Conservation (phyloP, 2,329 filamentous ascomycete genomes). For the Aureobasidium sp. region DNA sequence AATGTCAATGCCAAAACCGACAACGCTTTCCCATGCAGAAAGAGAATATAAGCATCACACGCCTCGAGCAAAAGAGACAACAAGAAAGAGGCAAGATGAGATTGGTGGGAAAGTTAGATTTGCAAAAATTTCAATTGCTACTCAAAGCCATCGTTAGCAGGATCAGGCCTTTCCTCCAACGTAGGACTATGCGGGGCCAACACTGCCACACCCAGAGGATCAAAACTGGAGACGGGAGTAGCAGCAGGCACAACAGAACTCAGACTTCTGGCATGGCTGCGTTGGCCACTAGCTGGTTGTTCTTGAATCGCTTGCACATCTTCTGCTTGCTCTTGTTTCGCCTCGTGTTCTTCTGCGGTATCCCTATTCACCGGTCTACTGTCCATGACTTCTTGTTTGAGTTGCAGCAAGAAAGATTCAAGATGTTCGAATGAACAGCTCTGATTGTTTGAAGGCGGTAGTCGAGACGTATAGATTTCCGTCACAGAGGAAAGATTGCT, state of each 20-base stretch:
- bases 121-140: background rate
- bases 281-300: slow-evolving; percentile 21
- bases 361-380: slow-evolving; percentile 25
- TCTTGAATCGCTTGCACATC: slow-evolving; percentile 27
- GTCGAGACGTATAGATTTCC: slow-evolving; percentile 39
- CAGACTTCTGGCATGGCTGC: slow-evolving; percentile 35
- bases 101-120: too few species aligned
- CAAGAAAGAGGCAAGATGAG: background rate
- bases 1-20: too few species aligned
- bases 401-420: slow-evolving; percentile 55
- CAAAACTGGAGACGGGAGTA: slow-evolving; percentile 17
- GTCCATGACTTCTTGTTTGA: slow-evolving; percentile 54
- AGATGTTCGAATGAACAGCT: slow-evolving; percentile 40
- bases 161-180: background rate
- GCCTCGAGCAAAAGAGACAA: background rate
- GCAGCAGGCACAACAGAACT: slow-evolving; percentile 23
- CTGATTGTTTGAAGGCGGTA: slow-evolving; percentile 22
- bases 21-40: too few species aligned
- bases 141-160: slow-evolving; percentile 11
- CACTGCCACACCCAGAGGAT: slow-evolving; percentile 26
- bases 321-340: slow-evolving; percentile 32
- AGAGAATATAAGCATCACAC: too few species aligned
- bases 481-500: slow-evolving; percentile 65
- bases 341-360: slow-evolving; percentile 31
- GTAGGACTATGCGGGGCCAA: slow-evolving; percentile 8